Evolutionary conservation across 371 early-diverging fungal species (phyloP), one percentile per base, ranked within the genome.

Genomic region (Nematocida major): DNA sequence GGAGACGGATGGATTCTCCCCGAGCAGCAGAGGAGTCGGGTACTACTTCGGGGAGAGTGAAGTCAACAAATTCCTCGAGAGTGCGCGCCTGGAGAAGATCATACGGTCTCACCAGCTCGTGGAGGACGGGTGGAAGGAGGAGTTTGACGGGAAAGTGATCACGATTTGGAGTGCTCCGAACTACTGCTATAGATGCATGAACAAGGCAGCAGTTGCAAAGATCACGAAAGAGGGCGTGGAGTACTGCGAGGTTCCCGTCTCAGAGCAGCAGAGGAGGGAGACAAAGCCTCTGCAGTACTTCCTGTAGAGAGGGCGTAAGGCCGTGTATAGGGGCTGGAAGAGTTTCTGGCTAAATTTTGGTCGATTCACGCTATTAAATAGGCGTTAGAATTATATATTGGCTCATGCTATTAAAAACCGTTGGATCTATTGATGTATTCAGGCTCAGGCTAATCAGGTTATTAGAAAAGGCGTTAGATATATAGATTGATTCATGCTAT

Each of bases 161-260:
- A 86, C 86, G 47, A 79, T 86, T 4, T 86, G 84, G 84, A 78
- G 80, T 63, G 86, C 86, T 24, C 86, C 86, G 22, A 78, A 86
- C 66, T 86, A 84, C 69, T 80, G 83, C 57, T 81, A 80, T 32
- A 67, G 81, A 53, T 82, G 80, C 62, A 66, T 61, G 49, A 86
- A 86, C 69, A 85, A 76, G 40, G 85, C 79, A 51, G 63, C 67
- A 32, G 73, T 85, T 26, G 62, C 80, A 13, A 15, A 45, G 5
- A 61, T 83, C 20, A 61, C n/a, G 2, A 30, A 22, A 7, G 26
- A 61, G 22, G 38, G 9, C 38, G 36, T 63, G 15, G 62, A 61
- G 34, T 73, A 73, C 40, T 9, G 45, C 39, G 76, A 73, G 36
- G 7, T 73, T 20, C 50, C 49, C 5, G 38, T 26, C 9, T 62